These are phyloP conservation scores for Lactifluus hygrophoroides DNA, from an alignment of 768 basidiomycete species.

Conservation along the genomic window DNA sequence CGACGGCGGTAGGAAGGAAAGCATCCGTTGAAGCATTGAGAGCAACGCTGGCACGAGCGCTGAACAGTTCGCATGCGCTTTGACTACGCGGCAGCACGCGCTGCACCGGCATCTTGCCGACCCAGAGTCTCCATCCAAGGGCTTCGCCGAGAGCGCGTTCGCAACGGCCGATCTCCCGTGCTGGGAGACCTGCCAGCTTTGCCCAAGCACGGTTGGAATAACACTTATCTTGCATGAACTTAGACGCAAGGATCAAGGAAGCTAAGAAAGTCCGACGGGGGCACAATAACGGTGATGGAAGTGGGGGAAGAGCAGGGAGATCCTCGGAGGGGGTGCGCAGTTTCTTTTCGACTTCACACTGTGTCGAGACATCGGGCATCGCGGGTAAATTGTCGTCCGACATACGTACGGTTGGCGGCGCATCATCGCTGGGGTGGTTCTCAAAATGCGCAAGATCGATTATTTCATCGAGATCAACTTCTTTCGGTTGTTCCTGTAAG, in stretches of 20 bases:
- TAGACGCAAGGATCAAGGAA: conserved; percentile 80
- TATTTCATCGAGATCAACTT: conserved; percentile 25
- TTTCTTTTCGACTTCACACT: conserved; percentile 15
- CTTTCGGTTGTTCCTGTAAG: conserved; percentile 31
- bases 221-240: conserved; percentile 88
- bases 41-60: neutral
- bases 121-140: conserved; percentile 89
- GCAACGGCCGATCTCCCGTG: conserved; percentile 79
- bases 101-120: conserved; percentile 51
- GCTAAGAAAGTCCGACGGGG: conserved; percentile 86
- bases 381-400: conserved; percentile 7
- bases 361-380: neutral
- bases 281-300: conserved; percentile 79
- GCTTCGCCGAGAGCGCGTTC: conserved; percentile 84
- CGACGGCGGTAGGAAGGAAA: neutral
- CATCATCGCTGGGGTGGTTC: neutral
- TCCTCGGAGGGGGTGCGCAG: conserved; percentile 18
- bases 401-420: conserved; percentile 14
- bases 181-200: conserved; percentile 80
- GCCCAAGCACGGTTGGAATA: conserved; percentile 95
- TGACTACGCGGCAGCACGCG: conserved; percentile 12
- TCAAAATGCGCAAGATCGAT: conserved; percentile 9
- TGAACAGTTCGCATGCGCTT: conserved; percentile 6
- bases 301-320: conserved; percentile 32
- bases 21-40: neutral